Conservation (phyloP, 2,329 filamentous ascomycete species). For the Penicillium sp. region DNA sequence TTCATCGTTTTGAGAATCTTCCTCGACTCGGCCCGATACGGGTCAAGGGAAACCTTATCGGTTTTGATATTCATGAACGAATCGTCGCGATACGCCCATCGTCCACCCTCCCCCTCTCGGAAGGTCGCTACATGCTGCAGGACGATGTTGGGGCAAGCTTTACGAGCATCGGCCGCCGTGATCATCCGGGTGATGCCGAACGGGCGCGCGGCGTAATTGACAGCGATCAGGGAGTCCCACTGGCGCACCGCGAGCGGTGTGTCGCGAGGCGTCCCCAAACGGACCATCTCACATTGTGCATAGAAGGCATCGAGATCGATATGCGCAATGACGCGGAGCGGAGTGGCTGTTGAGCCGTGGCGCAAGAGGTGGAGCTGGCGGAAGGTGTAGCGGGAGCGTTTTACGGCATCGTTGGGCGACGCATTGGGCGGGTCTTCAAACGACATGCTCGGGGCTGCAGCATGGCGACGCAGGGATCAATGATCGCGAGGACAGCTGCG, state of each 20-base stretch:
- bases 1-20: slow-evolving; percentile 80
- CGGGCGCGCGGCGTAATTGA: slow-evolving; percentile 88
- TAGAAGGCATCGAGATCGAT: slow-evolving; percentile 98
- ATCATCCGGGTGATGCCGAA: slow-evolving; percentile 81
- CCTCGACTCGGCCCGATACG: slow-evolving; percentile 82
- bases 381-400: slow-evolving; percentile 75
- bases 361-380: slow-evolving; percentile 77
- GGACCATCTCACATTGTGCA: slow-evolving; percentile 91
- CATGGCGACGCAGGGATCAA: slow-evolving; percentile 16
- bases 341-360: slow-evolving; percentile 69
- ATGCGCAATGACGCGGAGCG: slow-evolving; percentile 84
- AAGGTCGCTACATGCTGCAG: slow-evolving; percentile 94
- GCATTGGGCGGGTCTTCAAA: slow-evolving; percentile 47
- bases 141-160: slow-evolving; percentile 80
- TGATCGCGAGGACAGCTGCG: not conserved
- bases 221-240: slow-evolving; percentile 91
- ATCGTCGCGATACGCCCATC: slow-evolving; percentile 88
- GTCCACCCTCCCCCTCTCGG: slow-evolving; percentile 79
- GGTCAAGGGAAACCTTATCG: slow-evolving; percentile 92
- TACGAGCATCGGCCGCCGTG: slow-evolving; percentile 76
- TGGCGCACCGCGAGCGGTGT: slow-evolving; percentile 90
- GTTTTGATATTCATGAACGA: slow-evolving; percentile 76
- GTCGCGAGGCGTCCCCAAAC: slow-evolving; percentile 71
- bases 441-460: slow-evolving; percentile 47
- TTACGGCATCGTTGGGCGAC: slow-evolving; percentile 30